Evolutionary conservation across 768 basidiomycete species (phyloP).

Genomic region (Agrocybe chaxingu): DNA sequence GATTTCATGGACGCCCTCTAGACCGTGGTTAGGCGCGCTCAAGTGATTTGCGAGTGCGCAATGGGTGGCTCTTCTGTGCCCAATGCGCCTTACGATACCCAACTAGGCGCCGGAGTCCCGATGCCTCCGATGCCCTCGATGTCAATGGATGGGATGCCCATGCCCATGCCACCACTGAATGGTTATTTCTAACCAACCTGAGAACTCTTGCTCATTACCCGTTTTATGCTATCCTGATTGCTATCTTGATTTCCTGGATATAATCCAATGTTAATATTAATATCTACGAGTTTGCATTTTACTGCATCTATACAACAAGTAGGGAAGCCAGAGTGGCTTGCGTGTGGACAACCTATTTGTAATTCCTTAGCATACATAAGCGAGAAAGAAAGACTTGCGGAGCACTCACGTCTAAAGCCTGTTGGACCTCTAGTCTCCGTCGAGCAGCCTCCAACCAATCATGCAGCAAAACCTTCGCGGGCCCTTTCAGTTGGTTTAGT

Average conservation of each 20-base stretch:
- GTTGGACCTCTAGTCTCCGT: conserved; percentile 83
- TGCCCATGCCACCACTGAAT: conserved; percentile 10
- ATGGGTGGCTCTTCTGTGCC: conserved; percentile 36
- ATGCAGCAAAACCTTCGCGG: conserved; percentile 64
- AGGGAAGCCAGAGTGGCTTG: conserved; percentile 83
- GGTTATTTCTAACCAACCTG: conserved; percentile 3
- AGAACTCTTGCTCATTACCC: not conserved
- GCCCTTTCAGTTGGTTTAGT: conserved; percentile 85
- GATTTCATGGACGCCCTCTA: conserved; percentile 15
- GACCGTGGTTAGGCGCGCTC: conserved; percentile 78
- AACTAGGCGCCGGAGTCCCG: conserved; percentile 1
- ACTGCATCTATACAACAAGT: conserved; percentile 57
- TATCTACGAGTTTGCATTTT: conserved; percentile 9
- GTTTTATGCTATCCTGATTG: conserved; percentile 1
- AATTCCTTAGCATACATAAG: conserved; percentile 13
- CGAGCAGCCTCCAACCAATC: conserved; percentile 95
- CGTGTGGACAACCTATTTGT: conserved; percentile 67
- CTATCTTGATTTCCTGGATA: conserved; percentile 20
- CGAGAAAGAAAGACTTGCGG: not conserved
- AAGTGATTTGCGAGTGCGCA: conserved; percentile 86
- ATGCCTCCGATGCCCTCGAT: conserved; percentile 5
- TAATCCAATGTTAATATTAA: not conserved
- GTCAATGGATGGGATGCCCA: conserved; percentile 10
- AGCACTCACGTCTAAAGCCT: conserved; percentile 75
- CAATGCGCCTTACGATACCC: conserved; percentile 15